Conservation (phyloP, 2,329 filamentous ascomycete genomes). For the Diaporthe eres region DNA sequence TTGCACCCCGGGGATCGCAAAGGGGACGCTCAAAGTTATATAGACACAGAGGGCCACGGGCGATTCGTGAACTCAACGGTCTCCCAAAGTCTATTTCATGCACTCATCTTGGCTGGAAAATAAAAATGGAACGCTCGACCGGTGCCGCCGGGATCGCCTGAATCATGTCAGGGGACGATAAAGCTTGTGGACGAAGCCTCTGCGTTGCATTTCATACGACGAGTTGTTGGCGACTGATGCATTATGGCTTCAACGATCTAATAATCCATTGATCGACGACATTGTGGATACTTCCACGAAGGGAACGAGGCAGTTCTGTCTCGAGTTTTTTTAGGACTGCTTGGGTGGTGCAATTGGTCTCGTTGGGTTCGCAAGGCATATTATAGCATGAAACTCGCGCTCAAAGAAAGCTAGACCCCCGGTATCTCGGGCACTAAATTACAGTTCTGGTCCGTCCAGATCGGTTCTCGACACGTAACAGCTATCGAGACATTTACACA, state of each 20-base stretch:
- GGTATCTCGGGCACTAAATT: slow-evolving; percentile 17
- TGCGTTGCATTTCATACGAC: not conserved
- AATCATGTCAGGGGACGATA: not conserved
- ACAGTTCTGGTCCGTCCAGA: slow-evolving; percentile 2
- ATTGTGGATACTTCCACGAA: not conserved
- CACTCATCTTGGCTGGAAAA: not conserved
- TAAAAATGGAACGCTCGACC: slow-evolving; percentile 17
- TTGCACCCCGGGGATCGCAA: too few species aligned
- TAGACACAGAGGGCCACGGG: too few species aligned
- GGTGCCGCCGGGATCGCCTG: not conserved
- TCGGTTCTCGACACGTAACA: not conserved
- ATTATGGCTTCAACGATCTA: not conserved
- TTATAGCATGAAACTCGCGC: slow-evolving; percentile 3
- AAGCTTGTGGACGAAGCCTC: not conserved
- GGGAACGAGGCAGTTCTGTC: too few species aligned
- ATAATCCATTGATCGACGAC: not conserved
- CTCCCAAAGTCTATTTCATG: slow-evolving; percentile 1
- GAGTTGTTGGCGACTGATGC: not conserved
- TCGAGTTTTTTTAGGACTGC: not conserved
- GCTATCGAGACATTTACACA: not conserved
- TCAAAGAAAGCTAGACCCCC: not conserved
- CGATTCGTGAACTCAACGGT: not conserved
- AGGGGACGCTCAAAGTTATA: not conserved
- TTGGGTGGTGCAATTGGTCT: not conserved
- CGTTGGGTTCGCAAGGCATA: not conserved